phyloP scores from a whole-genome alignment of 768 basidiomycete genomes.

The Glaciozyma antarctica region DNA sequence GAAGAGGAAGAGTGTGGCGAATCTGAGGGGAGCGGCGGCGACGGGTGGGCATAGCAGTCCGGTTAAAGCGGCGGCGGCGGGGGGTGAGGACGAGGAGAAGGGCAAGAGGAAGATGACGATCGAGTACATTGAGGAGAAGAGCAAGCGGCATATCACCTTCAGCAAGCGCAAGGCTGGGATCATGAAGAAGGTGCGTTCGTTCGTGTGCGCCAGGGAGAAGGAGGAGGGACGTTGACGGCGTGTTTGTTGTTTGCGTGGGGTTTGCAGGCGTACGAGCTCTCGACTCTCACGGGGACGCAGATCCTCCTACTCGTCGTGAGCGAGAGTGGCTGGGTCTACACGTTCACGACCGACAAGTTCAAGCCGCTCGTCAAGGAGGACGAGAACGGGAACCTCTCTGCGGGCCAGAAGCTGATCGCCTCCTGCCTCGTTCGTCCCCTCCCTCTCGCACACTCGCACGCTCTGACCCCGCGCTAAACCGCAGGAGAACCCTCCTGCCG shows the following conservation, averaged over 20 bases:
- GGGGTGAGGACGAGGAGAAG: slow-evolving; percentile 17
- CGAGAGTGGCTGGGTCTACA: slow-evolving; percentile 95
- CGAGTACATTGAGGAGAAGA: slow-evolving; percentile 99
- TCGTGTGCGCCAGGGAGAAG: background rate
- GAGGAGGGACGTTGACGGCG: background rate
- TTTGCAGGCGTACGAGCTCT: slow-evolving; percentile 88
- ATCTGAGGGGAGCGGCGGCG: background rate
- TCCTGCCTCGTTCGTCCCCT: slow-evolving; percentile 23
- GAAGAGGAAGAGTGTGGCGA: slow-evolving; percentile 4
- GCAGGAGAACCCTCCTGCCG: background rate
- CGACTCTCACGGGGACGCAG: slow-evolving; percentile 96
- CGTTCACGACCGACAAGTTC: slow-evolving; percentile 94
- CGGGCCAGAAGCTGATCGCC: slow-evolving; percentile 87
- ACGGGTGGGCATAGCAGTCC: slow-evolving; percentile 45
- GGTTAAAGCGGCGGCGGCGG: background rate
- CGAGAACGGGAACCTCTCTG: slow-evolving; percentile 37
- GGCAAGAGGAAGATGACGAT: slow-evolving; percentile 94
- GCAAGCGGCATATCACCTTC: slow-evolving; percentile 97
- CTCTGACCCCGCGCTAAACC: background rate
- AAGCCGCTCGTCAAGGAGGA: slow-evolving; percentile 94
- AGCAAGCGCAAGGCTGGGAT: slow-evolving; percentile 99
- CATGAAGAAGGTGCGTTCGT: slow-evolving; percentile 83
- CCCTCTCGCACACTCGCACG: background rate
- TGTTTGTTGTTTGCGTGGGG: background rate
- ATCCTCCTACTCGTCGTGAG: slow-evolving; percentile 94